Percentiles rank a stretch among this genome's conserved stretches.
These are phyloP conservation scores for Ormosia semicastrata DNA, from an alignment of 306 rosid species.

Conservation along the genomic window DNA sequence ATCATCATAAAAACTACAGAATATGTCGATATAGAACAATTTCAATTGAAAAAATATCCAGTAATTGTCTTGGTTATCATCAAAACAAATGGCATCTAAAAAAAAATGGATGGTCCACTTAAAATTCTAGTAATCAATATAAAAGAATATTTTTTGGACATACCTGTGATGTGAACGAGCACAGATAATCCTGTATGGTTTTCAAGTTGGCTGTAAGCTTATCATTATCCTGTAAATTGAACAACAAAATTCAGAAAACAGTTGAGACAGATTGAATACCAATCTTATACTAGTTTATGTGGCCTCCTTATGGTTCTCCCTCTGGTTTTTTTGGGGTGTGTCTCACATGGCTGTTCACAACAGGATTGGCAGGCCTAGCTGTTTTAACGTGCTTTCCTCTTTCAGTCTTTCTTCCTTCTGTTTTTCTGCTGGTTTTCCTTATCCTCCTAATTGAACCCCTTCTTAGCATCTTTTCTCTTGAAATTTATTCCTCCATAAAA, in stretches of 20 bases:
- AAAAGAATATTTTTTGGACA: constrained; percentile 4
- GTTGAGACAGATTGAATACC: background rate
- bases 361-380: background rate
- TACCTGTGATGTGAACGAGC: constrained; percentile 92
- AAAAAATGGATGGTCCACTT: background rate
- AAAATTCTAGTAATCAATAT: background rate
- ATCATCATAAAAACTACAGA: background rate
- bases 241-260: constrained; percentile 18
- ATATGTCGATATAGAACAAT: background rate
- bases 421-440: background rate
- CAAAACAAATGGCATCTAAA: background rate
- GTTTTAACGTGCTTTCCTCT: background rate
- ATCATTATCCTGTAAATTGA: constrained; percentile 66
- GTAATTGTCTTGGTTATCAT: background rate
- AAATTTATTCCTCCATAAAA: background rate
- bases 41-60: background rate
- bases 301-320: background rate
- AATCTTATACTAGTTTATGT: background rate
- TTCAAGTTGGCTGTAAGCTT: constrained; percentile 79
- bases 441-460: background rate
- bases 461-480: background rate
- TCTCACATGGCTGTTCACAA: background rate
- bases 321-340: background rate
- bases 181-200: constrained; percentile 88
- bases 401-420: background rate